These are phyloP conservation scores for Phialocephala sp. DNA, from an alignment of 2,329 filamentous ascomycete species.

Conservation along the genomic window DNA sequence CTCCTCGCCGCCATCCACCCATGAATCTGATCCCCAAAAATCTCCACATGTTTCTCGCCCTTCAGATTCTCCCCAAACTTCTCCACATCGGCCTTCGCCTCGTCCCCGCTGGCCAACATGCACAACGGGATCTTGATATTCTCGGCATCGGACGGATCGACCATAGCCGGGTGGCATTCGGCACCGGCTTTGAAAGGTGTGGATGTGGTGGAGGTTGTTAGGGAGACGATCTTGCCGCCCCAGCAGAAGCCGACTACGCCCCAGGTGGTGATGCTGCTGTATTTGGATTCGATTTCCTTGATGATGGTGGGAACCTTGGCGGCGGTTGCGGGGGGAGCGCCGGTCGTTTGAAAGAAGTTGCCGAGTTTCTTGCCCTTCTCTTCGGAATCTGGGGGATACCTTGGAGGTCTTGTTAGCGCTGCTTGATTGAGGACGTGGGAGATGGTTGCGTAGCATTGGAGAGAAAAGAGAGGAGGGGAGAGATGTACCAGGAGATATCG, in stretches of 20 bases:
- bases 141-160: constrained; percentile 65
- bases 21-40: constrained; percentile 56
- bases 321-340: constrained; percentile 45
- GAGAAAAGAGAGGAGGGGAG: neutral
- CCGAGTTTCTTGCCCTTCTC: constrained; percentile 66
- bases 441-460: neutral
- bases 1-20: constrained; percentile 65
- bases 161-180: constrained; percentile 65
- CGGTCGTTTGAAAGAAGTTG: constrained; percentile 56
- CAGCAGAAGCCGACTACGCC: constrained; percentile 43
- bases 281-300: constrained; percentile 53
- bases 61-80: constrained; percentile 51
- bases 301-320: constrained; percentile 58
- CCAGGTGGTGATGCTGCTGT: constrained; percentile 58
- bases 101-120: constrained; percentile 72
- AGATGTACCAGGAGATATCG: constrained; percentile 52
- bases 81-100: constrained; percentile 49
- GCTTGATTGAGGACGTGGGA: neutral
- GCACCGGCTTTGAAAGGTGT: constrained; percentile 59
- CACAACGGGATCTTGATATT: constrained; percentile 65
- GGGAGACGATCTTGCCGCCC: constrained; percentile 42
- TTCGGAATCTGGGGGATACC: constrained; percentile 63
- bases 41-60: constrained; percentile 54
- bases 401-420: constrained; percentile 13
- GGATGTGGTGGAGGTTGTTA: constrained; percentile 26